Evolutionary conservation across 208 protist genomes (phyloP).

Genomic region (Acanthamoeba royreba): DNA sequence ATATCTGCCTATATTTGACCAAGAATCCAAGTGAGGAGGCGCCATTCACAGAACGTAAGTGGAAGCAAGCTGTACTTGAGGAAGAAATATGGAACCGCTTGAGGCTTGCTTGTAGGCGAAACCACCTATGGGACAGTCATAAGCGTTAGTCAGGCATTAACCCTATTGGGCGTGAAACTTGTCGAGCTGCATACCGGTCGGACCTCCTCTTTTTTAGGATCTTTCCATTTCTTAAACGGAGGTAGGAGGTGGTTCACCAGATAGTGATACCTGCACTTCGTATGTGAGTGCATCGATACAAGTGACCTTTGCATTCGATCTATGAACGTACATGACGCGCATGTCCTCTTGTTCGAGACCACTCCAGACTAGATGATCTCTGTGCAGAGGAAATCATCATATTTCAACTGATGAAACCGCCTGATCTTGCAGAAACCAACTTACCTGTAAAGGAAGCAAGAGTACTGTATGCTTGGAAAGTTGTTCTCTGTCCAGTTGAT

Average conservation of each 20-base stretch:
- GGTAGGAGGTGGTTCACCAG: conserved; percentile 4
- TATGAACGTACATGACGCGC: conserved; percentile 60
- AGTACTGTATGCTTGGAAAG: conserved; percentile 58
- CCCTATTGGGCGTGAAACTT: neutral
- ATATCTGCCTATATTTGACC: neutral
- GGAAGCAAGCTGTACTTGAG: neutral
- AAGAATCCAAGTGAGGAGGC: neutral
- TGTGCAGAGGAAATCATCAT: neutral
- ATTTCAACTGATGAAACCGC: no score
- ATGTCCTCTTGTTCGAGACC: conserved; percentile 64
- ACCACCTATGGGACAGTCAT: neutral
- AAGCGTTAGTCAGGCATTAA: neutral
- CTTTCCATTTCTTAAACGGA: conserved; percentile 11
- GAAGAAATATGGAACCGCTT: neutral
- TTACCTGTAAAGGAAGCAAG: conserved; percentile 46
- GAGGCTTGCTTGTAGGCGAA: neutral
- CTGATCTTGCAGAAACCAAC: neutral
- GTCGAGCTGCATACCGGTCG: neutral
- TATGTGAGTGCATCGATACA: neutral
- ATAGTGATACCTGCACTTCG: neutral
- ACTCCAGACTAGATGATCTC: conserved; percentile 66
- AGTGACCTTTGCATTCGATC: neutral
- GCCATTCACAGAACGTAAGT: neutral
- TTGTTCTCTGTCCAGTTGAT: conserved; percentile 57
- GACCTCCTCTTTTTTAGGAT: neutral